Evolutionary conservation across 257 asterid genomes (phyloP).

Genomic region (Solanum pimpinellifolium): DNA sequence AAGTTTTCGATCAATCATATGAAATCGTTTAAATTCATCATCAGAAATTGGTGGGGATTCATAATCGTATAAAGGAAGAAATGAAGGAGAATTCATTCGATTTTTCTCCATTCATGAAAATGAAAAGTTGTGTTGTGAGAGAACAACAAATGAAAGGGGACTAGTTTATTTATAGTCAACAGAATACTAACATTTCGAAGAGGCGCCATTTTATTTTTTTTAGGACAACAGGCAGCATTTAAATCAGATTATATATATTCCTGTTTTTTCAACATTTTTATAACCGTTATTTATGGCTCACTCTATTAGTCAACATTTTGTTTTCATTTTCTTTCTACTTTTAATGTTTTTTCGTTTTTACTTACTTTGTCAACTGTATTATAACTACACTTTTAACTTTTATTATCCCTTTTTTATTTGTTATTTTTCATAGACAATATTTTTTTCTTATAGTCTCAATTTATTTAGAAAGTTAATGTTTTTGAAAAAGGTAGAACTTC

Average conservation of each 20-base stretch:
- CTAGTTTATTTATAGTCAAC: neutral
- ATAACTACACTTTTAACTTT: neutral
- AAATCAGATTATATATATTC: neutral
- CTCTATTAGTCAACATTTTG: neutral
- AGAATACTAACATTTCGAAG: neutral
- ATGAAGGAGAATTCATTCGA: neutral
- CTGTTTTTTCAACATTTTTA: neutral
- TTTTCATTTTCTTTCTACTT: neutral
- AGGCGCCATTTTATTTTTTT: neutral
- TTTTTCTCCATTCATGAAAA: neutral
- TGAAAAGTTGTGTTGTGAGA: neutral
- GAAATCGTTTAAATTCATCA: constrained; percentile 38
- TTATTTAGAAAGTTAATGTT: neutral
- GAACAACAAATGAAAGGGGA: neutral
- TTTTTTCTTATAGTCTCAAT: neutral
- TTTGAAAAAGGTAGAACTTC: no score
- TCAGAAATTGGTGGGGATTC: constrained; percentile 23
- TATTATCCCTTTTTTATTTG: neutral
- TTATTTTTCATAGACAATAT: neutral
- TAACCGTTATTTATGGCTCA: neutral
- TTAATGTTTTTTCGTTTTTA: neutral
- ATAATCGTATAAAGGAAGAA: constrained; percentile 6
- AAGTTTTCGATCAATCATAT: constrained; percentile 38
- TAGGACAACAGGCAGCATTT: neutral
- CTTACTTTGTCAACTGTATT: neutral